Base-by-base conservation (phyloP, 768 basidiomycete genomes). In the Russula foetens region DNA sequence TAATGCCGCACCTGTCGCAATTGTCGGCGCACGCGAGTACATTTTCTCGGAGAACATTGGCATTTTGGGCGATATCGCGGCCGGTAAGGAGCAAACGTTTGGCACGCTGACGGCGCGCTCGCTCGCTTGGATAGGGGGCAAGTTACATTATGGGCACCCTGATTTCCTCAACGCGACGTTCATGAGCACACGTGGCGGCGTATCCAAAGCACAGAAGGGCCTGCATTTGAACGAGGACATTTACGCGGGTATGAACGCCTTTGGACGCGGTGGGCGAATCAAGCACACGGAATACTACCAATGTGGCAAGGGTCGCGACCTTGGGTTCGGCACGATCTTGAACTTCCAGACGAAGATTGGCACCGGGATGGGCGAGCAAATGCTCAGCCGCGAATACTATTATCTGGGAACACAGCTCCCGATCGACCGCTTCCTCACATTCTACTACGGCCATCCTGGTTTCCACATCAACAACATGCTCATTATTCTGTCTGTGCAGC, bases 401-500 rank as follows among this genome's bases (percentile, higher is more conserved):
- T 98, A 98, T 69, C 75, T 99, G 64, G 97, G 97, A 29, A 99
- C 97, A 24, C 97, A 98, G 71, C 82, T 99, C 55, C 95, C 97
- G 39, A 87, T 98, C 71, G 97, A 99, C 72, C 86, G 97, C 47
- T 99, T 99, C 85, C 77, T 99, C 74, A 99, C 97, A 52, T 99
- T 98, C 81, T 98, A 99, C 78, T 99, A 99, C 68, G 95, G 93
- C 49, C 97, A 98, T 73, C 97, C 97, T 47, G 97, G 92, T 55
- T 99, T 99, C 87, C 97, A 98, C 71, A 96, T 99, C 77, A 98
- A 99, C 81, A 99, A 98, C 73, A 98, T 98, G 84, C 78, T 98
- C 71, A 90, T 99, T 74, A 99, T 99, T 70, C 75, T 97, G 66
- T 96, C 97, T 41, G 91, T 98, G 28, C 96, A 98, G 73, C 76